Base-by-base conservation (phyloP, 2,329 filamentous ascomycete species). In the Fusarium tricinctum region DNA sequence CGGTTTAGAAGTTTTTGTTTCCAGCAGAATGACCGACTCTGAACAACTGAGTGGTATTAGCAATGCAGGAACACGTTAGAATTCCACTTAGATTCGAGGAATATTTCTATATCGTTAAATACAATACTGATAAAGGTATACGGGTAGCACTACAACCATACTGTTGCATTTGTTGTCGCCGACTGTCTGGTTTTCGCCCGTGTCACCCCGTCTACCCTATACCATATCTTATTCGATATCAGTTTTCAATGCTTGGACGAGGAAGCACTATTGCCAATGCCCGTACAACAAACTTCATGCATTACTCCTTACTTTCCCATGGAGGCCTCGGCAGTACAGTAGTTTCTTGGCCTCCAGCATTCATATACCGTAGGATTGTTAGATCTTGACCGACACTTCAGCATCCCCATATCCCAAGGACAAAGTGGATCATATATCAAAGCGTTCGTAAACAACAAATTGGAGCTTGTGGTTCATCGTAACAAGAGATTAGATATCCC, bases 401-500 rank as follows among this genome's bases (percentile, higher is more conserved):
- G 28, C 17, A 47, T 23, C 47, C 40, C 45, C 42, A 28, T 42
- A 35, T 15, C 19, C n/a, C 3, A 8, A n/a, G 17, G 40, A 17
- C 22, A 8, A 13, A 26, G 61, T 33, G 52, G 60, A 26, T 26
- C 20, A 17, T n/a, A 28, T 30, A 19, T 15, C 20, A 42, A 26
- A 44, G 53, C 42, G 44, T 38, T 63, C 52, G 52, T 65, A 52
- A 43, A 30, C 45, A 49, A 44, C 15, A 58, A 30, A 38, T 26
- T 40, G 43, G 26, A 39, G 28, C 5, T 12, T 30, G 12, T 30
- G 5, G 5, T 47, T 30, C n/a, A 58, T 64, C 60, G 52, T 64
- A 64, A 28, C 33, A 15, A 43, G 59, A 64, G 38, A 65, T 64
- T 64, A 30, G 38, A 26, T 35, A 44, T 12, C 10, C 12, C 19